Conservation (phyloP, 331 rosid genomes). For the Quercus lobata region DNA sequence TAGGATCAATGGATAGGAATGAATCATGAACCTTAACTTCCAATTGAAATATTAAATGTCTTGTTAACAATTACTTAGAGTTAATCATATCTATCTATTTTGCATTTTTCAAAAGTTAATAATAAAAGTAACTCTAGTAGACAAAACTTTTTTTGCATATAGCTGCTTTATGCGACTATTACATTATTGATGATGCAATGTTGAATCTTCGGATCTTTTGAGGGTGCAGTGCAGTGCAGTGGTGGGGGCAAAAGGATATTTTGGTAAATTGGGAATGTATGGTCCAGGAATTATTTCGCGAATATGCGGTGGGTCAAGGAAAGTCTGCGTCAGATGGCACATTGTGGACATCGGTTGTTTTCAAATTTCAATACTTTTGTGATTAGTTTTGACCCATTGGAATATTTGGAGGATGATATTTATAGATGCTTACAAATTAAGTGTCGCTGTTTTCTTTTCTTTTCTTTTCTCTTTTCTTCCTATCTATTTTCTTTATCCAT, state of each 20-base stretch:
- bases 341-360: neutral
- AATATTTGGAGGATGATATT: neutral
- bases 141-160: neutral
- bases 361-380: neutral
- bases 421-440: too few relatives aligned
- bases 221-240: neutral
- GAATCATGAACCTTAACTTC: too few relatives aligned
- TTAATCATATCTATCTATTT: too few relatives aligned
- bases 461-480: neutral
- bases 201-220: neutral
- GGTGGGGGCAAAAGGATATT: neutral
- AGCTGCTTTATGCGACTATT: neutral
- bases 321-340: constrained; percentile 16
- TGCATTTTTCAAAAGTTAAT: too few relatives aligned
- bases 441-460: neutral
- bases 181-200: neutral
- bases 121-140: neutral
- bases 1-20: neutral
- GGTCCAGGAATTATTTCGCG: neutral
- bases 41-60: too few relatives aligned
- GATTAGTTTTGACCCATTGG: neutral
- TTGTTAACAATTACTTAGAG: too few relatives aligned
- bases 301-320: constrained; percentile 13
- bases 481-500: too few relatives aligned
- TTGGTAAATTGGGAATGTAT: neutral